phyloP scores from a whole-genome alignment of 177 flowering plant species.

The Vitis hybrid region DNA sequence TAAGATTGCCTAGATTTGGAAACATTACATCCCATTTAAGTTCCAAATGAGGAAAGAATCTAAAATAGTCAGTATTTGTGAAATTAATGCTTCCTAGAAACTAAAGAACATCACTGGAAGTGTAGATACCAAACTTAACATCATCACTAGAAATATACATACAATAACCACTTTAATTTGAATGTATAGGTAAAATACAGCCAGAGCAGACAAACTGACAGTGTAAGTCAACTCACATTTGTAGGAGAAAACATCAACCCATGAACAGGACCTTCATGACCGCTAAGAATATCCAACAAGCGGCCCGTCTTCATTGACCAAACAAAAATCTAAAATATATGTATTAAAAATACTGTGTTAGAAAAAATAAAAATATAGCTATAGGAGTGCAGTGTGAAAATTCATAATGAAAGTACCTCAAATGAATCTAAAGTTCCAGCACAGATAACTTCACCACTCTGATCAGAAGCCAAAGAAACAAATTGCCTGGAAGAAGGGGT shows the following conservation, averaged over 20 bases:
- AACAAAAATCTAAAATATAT: constrained; percentile 65
- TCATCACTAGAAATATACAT: background rate
- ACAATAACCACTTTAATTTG: background rate
- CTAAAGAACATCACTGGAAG: too few relatives aligned
- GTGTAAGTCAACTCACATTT: constrained; percentile 50
- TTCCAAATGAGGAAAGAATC: background rate
- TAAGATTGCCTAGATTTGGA: constrained; percentile 54
- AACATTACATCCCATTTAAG: constrained; percentile 5
- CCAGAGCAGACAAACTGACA: too few relatives aligned
- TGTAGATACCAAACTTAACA: too few relatives aligned
- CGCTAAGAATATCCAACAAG: constrained; percentile 85
- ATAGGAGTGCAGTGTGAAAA: constrained; percentile 1
- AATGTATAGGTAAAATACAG: background rate
- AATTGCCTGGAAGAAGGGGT: constrained; percentile 87
- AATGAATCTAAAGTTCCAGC: constrained; percentile 97
- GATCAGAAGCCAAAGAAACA: constrained; percentile 95
- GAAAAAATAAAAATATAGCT: background rate
- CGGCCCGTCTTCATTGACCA: constrained; percentile 99
- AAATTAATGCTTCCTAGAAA: too few relatives aligned
- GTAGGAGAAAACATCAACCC: constrained; percentile 93
- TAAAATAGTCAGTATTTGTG: background rate
- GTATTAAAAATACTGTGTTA: background rate
- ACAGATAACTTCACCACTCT: constrained; percentile 94
- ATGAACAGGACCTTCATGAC: constrained; percentile 99
- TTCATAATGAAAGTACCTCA: constrained; percentile 58